Base-by-base conservation (phyloP, 805 yeast species). In the Hanseniaspora thailandica region DNA sequence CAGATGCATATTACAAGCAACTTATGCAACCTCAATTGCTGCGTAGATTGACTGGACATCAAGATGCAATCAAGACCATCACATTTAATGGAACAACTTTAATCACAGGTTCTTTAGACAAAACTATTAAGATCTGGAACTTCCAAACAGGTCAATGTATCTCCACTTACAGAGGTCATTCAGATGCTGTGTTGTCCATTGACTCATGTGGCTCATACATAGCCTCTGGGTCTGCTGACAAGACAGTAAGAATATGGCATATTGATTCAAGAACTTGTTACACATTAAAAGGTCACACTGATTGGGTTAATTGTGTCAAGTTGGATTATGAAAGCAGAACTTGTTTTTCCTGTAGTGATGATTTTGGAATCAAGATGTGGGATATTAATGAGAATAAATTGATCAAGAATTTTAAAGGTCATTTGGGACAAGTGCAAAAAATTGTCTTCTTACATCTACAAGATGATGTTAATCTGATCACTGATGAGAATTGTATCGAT, bases 61-160 rank as follows among this genome's bases (percentile, higher is more conserved):
- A 81, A 12, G 82, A 84, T 61, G 97, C 95, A 25, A 94, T 93
- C 22, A 76, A 88, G 48, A 76, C 95, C 0, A 71, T 93, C 40
- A 86, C 77, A 48, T 90, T 90, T 66, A 97, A 93, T 67, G 83
- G 81, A 47, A 86, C 82, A 60, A 93, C 93, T 67, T 74, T 93
- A 41, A 86, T 93, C 43, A 86, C 96, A 0, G 97, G 96, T 12
- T 89, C 96, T 1, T 73, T 87, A 63, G 98, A 93, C 69, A 77
- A 82, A 45, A 87, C 96, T 0, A 87, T 93, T 57, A 82, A 89
- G 60, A 94, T 93, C 36, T 93, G 98, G 98, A 88, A 90, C 69
- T 87, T 87, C 68, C 82, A 84, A 58, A 87, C 95, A 0, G 98
- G 98, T 35, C 84, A 85, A 65, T 90, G 97, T 63, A 81, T 93